Base-by-base conservation (phyloP, 176 grass and related monocot species). In the Cenchrus americanus region DNA sequence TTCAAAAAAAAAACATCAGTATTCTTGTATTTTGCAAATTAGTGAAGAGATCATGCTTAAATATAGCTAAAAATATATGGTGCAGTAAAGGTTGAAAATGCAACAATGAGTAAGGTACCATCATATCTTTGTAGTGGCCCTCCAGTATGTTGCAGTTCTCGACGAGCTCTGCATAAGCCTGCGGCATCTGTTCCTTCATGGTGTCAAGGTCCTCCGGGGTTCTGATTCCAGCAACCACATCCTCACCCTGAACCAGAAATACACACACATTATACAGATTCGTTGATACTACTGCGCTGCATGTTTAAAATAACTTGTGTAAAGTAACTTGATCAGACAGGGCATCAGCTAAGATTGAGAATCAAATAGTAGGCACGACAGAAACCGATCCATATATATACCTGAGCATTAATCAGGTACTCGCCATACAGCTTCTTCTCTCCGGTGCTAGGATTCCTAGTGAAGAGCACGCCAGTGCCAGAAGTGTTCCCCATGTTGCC, bases 371-470 rank as follows among this genome's bases (percentile, higher is more conserved):
- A 27, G 48, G 34, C 34, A 37, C 15, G 34, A 47, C 21, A 58
- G 44, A 27, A 40, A 75, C 7, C 40, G 0, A 14, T 4, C 5
- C 21, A 62, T 37, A 37, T 37, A 37, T 37, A 37, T 82, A 93
- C 93, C 91, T 97, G 94, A 83, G 97, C 97, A 79, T 99, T 99
- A 3, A 99, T 9, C 62, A 99, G 93, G 86, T 86, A 99, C 71
- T 99, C 97, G 15, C 97, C 97, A 21, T 99, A 99, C 74, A 99
- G 91, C 88, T 96, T 99, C 82, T 92, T 96, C 84, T 99, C 93
- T 50, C 97, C 97, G 0, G 97, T 99, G 87, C 90, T 99, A 13
- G 97, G 97, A 34, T 94, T 96, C 59, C 97, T 80, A 19, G 97
- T 99, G 84, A 99, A 99, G 70, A 99, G 91, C 19, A 99, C 97